These are phyloP conservation scores for Trametes gibbosa DNA, from an alignment of 768 basidiomycete genomes.

Conservation along the genomic window DNA sequence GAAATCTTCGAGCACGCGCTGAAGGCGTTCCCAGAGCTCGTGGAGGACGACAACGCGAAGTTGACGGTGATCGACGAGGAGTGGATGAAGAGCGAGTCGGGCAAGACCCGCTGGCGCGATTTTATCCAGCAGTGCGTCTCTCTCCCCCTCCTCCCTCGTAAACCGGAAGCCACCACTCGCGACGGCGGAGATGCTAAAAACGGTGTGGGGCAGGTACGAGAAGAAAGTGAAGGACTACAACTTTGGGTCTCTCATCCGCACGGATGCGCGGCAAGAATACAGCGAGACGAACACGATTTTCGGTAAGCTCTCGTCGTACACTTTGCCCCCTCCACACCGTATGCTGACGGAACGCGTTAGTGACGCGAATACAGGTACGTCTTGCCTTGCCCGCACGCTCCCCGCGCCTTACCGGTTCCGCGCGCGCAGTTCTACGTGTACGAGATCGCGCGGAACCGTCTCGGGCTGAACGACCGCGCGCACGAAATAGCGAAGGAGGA, in stretches of 20 bases:
- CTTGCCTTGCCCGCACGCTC: neutral
- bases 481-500: constrained; percentile 80
- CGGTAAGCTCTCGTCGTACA: constrained; percentile 45
- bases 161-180: neutral
- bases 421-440: constrained; percentile 80
- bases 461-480: constrained; percentile 85
- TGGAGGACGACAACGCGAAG: constrained; percentile 35
- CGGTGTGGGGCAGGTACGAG: constrained; percentile 63
- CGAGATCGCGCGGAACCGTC: constrained; percentile 92
- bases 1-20: constrained; percentile 82
- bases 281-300: constrained; percentile 92
- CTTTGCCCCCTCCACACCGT: neutral
- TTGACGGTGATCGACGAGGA: constrained; percentile 77
- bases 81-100: constrained; percentile 83
- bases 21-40: constrained; percentile 77
- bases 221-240: constrained; percentile 91
- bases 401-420: neutral
- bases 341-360: constrained; percentile 30
- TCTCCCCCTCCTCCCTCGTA: neutral
- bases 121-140: constrained; percentile 71
- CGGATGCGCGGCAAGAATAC: constrained; percentile 77
- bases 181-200: neutral
- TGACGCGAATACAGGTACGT: constrained; percentile 68
- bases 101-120: constrained; percentile 87
- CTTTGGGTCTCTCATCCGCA: constrained; percentile 92